Conservation (phyloP, 1,139 yeast genomes). For the Kodamaea suecica region DNA sequence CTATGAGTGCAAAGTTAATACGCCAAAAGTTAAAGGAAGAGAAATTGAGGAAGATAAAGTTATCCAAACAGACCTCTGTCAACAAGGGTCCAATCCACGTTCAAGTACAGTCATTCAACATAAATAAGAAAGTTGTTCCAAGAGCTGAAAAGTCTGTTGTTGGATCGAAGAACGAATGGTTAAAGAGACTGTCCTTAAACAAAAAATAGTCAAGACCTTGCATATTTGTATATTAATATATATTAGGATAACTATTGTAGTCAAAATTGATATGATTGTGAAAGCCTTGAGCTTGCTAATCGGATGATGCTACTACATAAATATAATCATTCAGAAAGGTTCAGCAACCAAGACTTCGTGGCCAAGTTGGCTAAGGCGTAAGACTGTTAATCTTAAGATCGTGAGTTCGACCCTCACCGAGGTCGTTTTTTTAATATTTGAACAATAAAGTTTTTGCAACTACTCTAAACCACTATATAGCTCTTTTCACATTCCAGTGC, state of each 20-base stretch:
- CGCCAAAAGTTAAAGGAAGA: conserved; percentile 32
- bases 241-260: background rate
- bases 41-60: conserved; percentile 42
- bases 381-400: conserved; percentile 47
- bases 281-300: no score
- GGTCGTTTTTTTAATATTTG: conserved; percentile 24
- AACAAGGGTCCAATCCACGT: conserved; percentile 60
- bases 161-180: conserved; percentile 54
- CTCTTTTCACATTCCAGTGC: no score
- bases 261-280: no score
- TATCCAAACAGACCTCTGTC: conserved; percentile 32
- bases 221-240: conserved; percentile 1
- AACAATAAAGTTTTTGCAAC: no score
- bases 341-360: conserved; percentile 15
- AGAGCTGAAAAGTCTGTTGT: conserved; percentile 41
- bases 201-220: conserved; percentile 25
- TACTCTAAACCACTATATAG: no score
- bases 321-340: no score
- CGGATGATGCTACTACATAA: no score
- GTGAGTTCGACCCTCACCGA: conserved; percentile 46
- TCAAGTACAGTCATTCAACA: conserved; percentile 32
- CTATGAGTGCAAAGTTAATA: conserved; percentile 22
- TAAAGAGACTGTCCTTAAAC: conserved; percentile 52
- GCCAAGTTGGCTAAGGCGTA: conserved; percentile 20
- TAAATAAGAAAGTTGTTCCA: conserved; percentile 40